Evolutionary conservation across 2,329 filamentous ascomycete species (phyloP), one percentile per base, ranked within the genome.

Genomic region (Arthrobotrys conoides): DNA sequence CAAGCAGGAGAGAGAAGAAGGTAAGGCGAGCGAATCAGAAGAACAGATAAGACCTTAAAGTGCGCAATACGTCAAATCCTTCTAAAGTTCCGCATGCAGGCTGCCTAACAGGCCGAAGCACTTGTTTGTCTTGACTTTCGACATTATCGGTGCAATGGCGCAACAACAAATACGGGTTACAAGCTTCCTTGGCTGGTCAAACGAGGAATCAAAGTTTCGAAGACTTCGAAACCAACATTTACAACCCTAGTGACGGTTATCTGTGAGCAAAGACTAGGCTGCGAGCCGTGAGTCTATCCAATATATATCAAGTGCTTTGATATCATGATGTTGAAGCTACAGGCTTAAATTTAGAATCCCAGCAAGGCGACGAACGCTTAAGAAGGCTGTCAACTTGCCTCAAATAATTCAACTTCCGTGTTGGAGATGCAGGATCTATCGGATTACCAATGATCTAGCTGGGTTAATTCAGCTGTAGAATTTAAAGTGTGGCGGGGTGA

Each of bases 21-120:
- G 38, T 27, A 44, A 44, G 33, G 36, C 57, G 57, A 44, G 57
- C 57, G 57, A 61, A 61, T 61, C 33, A 61, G 36, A 61, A 10
- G 20, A 12, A n/a, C 30, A 38, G 30, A 30, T 30, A 30, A 30
- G 27, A 27, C 3, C 5, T 24, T n/a, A 27, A 59, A 22, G 30
- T 14, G 53, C 53, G 36, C 4, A 24, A 61, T 51, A 22, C 41
- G 53, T 41, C 33, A 22, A 41, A 59, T 38, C n/a, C 22, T 44
- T 24, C 33, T 41, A 61, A 61, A 27, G 20, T 44, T 61, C 36
- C 55, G 55, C 36, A 41, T 61, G 57, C 57, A 44, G 36, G 36
- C 36, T 44, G 36, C 57, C 57, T 61, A 44, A 44, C 18, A 18
- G 38, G 53, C 53, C 53, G 53, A 59, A n/a, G 38, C 38, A 16